phyloP scores from a whole-genome alignment of 2,329 filamentous ascomycete species.

The Colletotrichum chrysophilum region DNA sequence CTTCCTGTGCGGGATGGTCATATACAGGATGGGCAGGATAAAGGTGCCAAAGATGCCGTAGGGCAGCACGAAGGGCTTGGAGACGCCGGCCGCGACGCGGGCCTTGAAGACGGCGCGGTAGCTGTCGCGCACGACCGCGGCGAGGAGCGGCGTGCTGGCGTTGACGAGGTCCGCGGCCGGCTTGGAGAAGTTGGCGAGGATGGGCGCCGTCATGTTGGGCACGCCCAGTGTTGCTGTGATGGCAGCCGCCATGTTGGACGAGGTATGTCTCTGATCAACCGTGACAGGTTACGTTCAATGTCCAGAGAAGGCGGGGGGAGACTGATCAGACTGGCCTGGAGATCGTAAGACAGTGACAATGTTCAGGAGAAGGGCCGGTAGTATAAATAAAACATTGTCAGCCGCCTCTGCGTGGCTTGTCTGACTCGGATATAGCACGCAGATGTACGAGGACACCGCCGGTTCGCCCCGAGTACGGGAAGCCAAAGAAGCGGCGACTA shows the following conservation, averaged over 20 bases:
- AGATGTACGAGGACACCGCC: neutral
- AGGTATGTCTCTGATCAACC: neutral
- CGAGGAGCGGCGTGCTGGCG: slow-evolving; percentile 19
- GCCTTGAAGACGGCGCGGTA: slow-evolving; percentile 43
- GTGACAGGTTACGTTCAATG: neutral
- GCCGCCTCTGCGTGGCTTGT: neutral
- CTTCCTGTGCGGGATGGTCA: slow-evolving; percentile 58
- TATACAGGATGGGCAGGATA: slow-evolving; percentile 57
- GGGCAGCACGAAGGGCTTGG: slow-evolving; percentile 57
- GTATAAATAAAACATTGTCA: slow-evolving; percentile 10
- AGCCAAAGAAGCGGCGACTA: neutral
- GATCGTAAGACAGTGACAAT: neutral
- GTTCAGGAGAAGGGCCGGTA: neutral
- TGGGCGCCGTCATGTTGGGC: neutral
- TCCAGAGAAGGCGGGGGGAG: neutral
- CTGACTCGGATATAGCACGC: neutral
- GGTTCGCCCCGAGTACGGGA: neutral
- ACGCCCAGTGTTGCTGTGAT: slow-evolving; percentile 2
- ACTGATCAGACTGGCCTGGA: neutral
- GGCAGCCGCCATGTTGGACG: slow-evolving; percentile 1
- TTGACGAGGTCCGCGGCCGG: slow-evolving; percentile 5
- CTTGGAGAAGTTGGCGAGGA: slow-evolving; percentile 1
- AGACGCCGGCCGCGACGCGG: slow-evolving; percentile 40
- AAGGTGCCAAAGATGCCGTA: slow-evolving; percentile 53
- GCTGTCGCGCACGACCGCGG: slow-evolving; percentile 24